Conservation (phyloP, 768 basidiomycete species). For the Tephrocybe sp. region DNA sequence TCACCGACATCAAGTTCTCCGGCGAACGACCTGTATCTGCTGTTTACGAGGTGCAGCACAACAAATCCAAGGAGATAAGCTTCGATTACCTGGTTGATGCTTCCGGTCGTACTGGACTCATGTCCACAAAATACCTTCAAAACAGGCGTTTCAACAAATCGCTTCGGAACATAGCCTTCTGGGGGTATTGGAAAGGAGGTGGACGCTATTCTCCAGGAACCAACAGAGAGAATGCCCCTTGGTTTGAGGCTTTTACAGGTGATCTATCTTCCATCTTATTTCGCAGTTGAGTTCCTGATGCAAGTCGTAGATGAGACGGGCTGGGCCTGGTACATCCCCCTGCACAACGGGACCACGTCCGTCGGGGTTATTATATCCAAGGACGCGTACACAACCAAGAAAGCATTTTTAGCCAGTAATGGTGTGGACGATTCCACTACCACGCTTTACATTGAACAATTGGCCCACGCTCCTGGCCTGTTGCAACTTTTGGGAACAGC, state of each 20-base stretch:
- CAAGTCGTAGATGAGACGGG: slow-evolving; percentile 44
- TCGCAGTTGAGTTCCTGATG: slow-evolving; percentile 6
- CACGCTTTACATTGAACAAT: slow-evolving; percentile 37
- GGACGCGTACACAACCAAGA: slow-evolving; percentile 31
- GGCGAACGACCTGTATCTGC: slow-evolving; percentile 11
- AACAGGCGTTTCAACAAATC: slow-evolving; percentile 53
- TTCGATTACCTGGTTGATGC: slow-evolving; percentile 69
- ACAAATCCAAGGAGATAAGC: slow-evolving; percentile 37
- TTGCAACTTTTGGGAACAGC: slow-evolving; percentile 30
- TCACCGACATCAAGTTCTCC: slow-evolving; percentile 46
- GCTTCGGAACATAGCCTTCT: slow-evolving; percentile 59
- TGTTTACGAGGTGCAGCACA: slow-evolving; percentile 7
- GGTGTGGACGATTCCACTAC: slow-evolving; percentile 21
- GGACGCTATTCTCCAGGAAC: slow-evolving; percentile 42
- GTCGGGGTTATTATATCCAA: slow-evolving; percentile 52
- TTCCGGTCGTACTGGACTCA: slow-evolving; percentile 56
- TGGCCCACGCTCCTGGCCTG: slow-evolving; percentile 34
- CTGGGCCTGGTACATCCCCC: slow-evolving; percentile 59
- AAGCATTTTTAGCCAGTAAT: slow-evolving; percentile 16
- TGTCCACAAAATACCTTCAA: slow-evolving; percentile 58
- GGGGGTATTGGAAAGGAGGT: slow-evolving; percentile 65
- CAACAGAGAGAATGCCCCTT: slow-evolving; percentile 42
- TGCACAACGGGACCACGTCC: slow-evolving; percentile 49
- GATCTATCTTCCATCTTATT: slow-evolving; percentile 6
- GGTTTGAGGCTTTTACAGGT: slow-evolving; percentile 59